phyloP scores from a whole-genome alignment of 257 asterid genomes.

The Cruciata laevipes region DNA sequence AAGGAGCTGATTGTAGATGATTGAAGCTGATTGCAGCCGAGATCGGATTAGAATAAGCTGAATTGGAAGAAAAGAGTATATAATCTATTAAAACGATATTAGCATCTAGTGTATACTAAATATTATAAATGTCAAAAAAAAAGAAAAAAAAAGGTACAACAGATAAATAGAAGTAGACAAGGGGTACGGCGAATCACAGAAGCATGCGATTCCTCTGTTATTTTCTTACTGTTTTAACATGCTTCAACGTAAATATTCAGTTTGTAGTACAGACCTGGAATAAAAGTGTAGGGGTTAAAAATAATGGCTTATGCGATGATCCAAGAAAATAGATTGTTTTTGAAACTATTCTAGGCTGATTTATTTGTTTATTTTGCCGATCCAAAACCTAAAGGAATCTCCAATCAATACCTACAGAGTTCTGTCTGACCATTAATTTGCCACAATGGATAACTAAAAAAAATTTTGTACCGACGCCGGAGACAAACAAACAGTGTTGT shows the following conservation, averaged over 20 bases:
- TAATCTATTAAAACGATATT: too few relatives aligned
- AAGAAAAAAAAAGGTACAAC: too few relatives aligned
- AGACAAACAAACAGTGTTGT: background rate
- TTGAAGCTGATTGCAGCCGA: too few relatives aligned
- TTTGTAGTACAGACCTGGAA: background rate
- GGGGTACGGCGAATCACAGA: background rate
- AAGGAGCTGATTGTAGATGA: too few relatives aligned
- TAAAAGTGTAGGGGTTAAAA: background rate
- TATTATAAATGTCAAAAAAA: too few relatives aligned
- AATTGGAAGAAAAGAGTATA: too few relatives aligned
- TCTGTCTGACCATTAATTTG: too few relatives aligned
- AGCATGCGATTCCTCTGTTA: background rate
- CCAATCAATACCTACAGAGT: background rate
- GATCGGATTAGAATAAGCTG: too few relatives aligned
- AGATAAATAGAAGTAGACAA: background rate
- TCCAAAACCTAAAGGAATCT: background rate
- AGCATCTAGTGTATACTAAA: too few relatives aligned
- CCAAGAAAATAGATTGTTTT: background rate
- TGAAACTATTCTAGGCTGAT: too few relatives aligned
- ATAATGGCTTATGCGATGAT: background rate
- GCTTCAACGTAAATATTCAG: background rate
- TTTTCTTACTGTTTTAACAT: background rate
- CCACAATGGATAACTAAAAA: too few relatives aligned
- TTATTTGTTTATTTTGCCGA: background rate
- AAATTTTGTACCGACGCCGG: background rate